These are phyloP conservation scores for Cyclotella choctawhatcheeana DNA, from an alignment of 108 stramenopile species.

Conservation along the genomic window DNA sequence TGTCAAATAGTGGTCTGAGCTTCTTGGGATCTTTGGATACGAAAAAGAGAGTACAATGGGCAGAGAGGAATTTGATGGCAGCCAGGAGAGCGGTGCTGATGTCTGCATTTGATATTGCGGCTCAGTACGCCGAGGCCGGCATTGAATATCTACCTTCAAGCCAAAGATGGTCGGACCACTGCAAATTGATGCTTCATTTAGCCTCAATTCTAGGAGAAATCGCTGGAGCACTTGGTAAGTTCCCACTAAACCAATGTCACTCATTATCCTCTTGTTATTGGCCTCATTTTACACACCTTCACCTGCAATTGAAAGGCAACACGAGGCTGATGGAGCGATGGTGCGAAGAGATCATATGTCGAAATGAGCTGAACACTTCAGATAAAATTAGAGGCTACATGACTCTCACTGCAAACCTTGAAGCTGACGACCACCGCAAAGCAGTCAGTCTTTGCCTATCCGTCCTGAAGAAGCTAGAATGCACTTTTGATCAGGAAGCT, in stretches of 20 bases:
- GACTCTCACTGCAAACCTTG: not conserved
- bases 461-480: conserved; percentile 11
- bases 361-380: conserved; percentile 7
- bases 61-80: conserved; percentile 9
- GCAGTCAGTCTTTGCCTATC: conserved; percentile 3
- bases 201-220: conserved; percentile 6
- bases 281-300: not conserved
- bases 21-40: conserved; percentile 14
- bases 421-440: not conserved
- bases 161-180: conserved; percentile 9
- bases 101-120: conserved; percentile 11
- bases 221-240: conserved; percentile 15
- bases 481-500: conserved; percentile 1
- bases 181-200: conserved; percentile 19
- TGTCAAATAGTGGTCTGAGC: conserved; percentile 5
- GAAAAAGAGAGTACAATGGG: conserved; percentile 6
- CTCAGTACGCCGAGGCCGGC: conserved; percentile 9
- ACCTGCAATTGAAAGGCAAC: conserved; percentile 14
- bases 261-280: not conserved
- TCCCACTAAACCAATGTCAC: not conserved
- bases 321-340: conserved; percentile 18
- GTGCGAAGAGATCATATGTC: conserved; percentile 16
- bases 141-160: conserved; percentile 11
- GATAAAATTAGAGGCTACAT: conserved; percentile 13
- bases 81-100: conserved; percentile 2